Evolutionary conservation across 257 asterid species (phyloP), one percentile per base, ranked within the genome.

Genomic region (Misopates orontium): DNA sequence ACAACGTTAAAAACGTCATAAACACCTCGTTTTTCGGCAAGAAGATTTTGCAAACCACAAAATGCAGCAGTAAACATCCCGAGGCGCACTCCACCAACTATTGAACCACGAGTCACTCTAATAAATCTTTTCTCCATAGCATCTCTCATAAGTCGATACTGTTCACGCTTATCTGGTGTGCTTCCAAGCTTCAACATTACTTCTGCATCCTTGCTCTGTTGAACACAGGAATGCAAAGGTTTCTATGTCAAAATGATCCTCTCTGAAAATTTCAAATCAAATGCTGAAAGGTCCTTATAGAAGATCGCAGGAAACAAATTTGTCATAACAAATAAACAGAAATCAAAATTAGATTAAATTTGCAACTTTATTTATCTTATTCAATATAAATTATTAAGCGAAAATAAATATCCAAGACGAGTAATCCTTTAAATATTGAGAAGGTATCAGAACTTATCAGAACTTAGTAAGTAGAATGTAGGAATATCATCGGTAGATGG

Each of bases 41-140:
- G 79, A 64, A 90, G 69, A 75, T 88, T 86, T 73, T 94, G 97
- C 83, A 94, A 70, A 42, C 96, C 88, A 54, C 72, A 94, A 74
- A 94, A 94, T 64, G 86, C 79, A 66, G 96, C 99, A 60, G 96
- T 90, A 56, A 90, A 94, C 90, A 90, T 84, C 62, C 99, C 99
- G 67, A 94, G 96, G 64, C 99, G 92, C 53, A 94, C 75, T 54
- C 99, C 97, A 69, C 99, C 99, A 56, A 94, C 84, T 70, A 94
- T 82, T 23, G 99, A 94, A 67, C 99, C 99, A 62, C 91, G 97
- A 69, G 96, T 74, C 60, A 94, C 96, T 65, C 84, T 87, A 39
- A 94, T 68, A 72, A 88, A 94, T 78, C 97, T 88, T 73, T 90
- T 90, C 77, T 94, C 99, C 97, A 90, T 94, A 6, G 99, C 96